phyloP scores from a whole-genome alignment of 1,284 basidiomycete genomes.

The Pyrrhoderma noxium region DNA sequence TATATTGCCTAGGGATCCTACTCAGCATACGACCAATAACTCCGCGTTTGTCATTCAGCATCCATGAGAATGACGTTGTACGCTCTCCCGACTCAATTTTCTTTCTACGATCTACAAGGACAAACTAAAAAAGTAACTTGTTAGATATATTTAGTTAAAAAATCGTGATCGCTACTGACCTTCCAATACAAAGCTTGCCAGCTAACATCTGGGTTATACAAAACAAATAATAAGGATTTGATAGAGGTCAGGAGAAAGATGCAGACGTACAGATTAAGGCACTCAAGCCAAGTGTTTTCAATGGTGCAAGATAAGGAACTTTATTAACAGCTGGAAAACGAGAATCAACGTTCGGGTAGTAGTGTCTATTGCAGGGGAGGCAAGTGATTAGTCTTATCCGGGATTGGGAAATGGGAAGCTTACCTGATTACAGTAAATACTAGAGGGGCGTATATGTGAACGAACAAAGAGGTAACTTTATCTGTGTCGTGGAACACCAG shows the following conservation, averaged over 20 bases:
- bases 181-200: slow-evolving; percentile 93
- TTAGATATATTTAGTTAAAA: slow-evolving; percentile 1
- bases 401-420: slow-evolving; percentile 23
- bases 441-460: slow-evolving; percentile 85
- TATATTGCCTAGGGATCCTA: slow-evolving; percentile 49
- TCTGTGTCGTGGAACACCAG: slow-evolving; percentile 94
- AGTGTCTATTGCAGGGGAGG: slow-evolving; percentile 50
- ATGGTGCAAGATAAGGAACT: slow-evolving; percentile 56
- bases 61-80: slow-evolving; percentile 77
- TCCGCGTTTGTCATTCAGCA: slow-evolving; percentile 81
- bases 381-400: slow-evolving; percentile 14
- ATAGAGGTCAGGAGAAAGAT: slow-evolving; percentile 1
- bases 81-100: slow-evolving; percentile 86
- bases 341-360: slow-evolving; percentile 64
- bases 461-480: slow-evolving; percentile 86
- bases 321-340: slow-evolving; percentile 78
- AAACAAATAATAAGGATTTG: slow-evolving; percentile 19
- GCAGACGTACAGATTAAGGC: slow-evolving; percentile 59
- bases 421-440: slow-evolving; percentile 85
- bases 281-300: slow-evolving; percentile 59
- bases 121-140: slow-evolving; percentile 67
- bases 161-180: slow-evolving; percentile 32
- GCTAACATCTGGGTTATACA: slow-evolving; percentile 52
- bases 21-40: slow-evolving; percentile 68
- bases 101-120: slow-evolving; percentile 73